A percentile compares a stretch with the other conserved stretches of the same genome.
Evolutionary conservation across 805 yeast genomes (phyloP).

Genomic region (Hemisphaericaspora nanyangensis): DNA sequence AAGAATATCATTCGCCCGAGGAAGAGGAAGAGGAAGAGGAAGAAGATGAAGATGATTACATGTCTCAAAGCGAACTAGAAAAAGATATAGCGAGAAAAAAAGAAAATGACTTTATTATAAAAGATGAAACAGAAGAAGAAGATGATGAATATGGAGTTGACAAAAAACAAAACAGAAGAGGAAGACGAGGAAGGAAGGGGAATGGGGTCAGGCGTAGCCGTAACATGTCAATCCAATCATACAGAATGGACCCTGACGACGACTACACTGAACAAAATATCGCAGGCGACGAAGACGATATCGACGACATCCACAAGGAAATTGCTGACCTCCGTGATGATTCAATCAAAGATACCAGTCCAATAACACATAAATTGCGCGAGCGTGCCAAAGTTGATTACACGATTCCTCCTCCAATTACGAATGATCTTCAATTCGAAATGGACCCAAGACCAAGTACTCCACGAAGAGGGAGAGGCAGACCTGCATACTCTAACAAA

Average conservation of each 20-base stretch:
- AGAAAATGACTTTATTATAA: conserved; percentile 1
- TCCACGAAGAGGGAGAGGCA: conserved; percentile 22
- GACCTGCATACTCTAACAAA: conserved; percentile 39
- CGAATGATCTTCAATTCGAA: conserved; percentile 35
- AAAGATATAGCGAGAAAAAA: conserved; percentile 8
- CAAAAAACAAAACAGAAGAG: background rate
- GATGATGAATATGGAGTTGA: conserved; percentile 11
- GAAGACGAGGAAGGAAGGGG: conserved; percentile 10
- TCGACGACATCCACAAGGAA: conserved; percentile 54
- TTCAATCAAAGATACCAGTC: conserved; percentile 45
- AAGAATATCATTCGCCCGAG: background rate
- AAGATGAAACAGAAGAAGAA: conserved; percentile 7
- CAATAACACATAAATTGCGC: conserved; percentile 38
- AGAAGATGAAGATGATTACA: background rate
- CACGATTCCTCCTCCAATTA: conserved; percentile 77
- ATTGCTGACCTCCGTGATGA: conserved; percentile 61
- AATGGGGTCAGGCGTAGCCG: too few relatives aligned
- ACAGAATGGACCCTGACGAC: too few relatives aligned
- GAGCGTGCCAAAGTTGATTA: conserved; percentile 68
- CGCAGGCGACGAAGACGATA: conserved; percentile 19
- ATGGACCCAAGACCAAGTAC: conserved; percentile 12
- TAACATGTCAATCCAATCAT: too few relatives aligned
- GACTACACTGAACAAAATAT: conserved; percentile 8
- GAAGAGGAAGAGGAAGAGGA: conserved; percentile 13
- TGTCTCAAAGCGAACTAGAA: background rate